Conservation (phyloP, 768 basidiomycete genomes). For the Nidula microcarpa region DNA sequence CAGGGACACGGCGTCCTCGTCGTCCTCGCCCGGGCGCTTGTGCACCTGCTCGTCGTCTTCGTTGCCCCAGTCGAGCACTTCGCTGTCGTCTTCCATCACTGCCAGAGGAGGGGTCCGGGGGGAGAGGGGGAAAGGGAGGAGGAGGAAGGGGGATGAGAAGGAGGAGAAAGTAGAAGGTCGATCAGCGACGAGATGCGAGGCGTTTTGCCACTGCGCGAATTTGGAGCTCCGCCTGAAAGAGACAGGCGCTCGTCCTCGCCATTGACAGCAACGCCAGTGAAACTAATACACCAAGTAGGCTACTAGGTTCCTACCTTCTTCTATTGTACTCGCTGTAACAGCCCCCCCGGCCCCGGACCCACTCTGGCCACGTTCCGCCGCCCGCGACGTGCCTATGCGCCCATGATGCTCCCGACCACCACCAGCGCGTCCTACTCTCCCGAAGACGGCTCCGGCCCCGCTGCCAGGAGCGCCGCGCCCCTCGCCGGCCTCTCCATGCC, state of each 20-base stretch:
- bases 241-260: conserved; percentile 10
- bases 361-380: conserved; percentile 36
- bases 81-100: conserved; percentile 63
- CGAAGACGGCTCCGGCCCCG: conserved; percentile 30
- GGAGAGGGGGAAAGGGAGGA: neutral
- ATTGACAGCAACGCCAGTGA: conserved; percentile 1
- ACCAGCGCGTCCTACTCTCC: conserved; percentile 29
- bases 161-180: neutral
- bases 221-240: conserved; percentile 20
- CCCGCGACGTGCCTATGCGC: conserved; percentile 24
- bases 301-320: neutral
- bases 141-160: neutral
- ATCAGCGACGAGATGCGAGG: neutral
- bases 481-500: conserved; percentile 47
- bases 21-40: conserved; percentile 15
- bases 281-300: neutral
- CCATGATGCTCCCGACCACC: conserved; percentile 36
- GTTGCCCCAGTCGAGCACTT: conserved; percentile 67
- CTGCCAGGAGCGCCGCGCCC: conserved; percentile 14
- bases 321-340: neutral
- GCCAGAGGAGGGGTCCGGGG: conserved; percentile 3
- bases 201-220: neutral
- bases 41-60: conserved; percentile 36
- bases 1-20: conserved; percentile 60
- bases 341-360: too few species aligned